Percentiles rank a stretch among this genome's conserved stretches.
Evolutionary conservation across 345 rosid genomes (phyloP).

Genomic region (Hirschfeldia incana): DNA sequence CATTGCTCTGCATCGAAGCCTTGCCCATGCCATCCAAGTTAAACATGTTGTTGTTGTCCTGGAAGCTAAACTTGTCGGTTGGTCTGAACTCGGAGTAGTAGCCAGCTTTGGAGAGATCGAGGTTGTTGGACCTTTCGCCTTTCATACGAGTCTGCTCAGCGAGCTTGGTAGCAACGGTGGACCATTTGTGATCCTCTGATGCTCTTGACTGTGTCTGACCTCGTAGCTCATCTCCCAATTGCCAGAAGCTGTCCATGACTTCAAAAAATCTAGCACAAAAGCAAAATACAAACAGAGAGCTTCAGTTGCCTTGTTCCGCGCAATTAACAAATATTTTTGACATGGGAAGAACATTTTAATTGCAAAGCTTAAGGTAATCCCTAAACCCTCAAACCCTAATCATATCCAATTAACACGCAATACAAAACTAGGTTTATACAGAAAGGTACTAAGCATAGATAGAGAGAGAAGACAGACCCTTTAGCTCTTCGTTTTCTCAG

Average conservation of each 20-base stretch:
- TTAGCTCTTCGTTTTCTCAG: constrained; percentile 10
- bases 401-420: not conserved
- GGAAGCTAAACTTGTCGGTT: constrained; percentile 65
- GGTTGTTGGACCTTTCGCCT: constrained; percentile 85
- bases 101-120: constrained; percentile 72
- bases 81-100: constrained; percentile 57
- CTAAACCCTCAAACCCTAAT: not conserved
- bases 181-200: constrained; percentile 88
- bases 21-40: constrained; percentile 71
- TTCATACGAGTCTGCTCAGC: constrained; percentile 83
- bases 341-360: not conserved
- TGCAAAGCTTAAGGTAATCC: not conserved
- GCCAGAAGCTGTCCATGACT: constrained; percentile 73
- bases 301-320: not conserved
- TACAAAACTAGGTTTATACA: not conserved
- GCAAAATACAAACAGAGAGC: not conserved
- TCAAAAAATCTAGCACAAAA: not conserved
- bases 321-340: not conserved
- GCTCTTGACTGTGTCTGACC: constrained; percentile 82
- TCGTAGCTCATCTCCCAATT: constrained; percentile 95
- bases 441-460: not conserved
- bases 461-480: constrained; percentile 13
- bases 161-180: constrained; percentile 79
- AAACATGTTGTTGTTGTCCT: constrained; percentile 75
- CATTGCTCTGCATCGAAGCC: constrained; percentile 50